Evolutionary conservation across 2,329 filamentous ascomycete species (phyloP).

Genomic region (Pleoardoris graminearum): DNA sequence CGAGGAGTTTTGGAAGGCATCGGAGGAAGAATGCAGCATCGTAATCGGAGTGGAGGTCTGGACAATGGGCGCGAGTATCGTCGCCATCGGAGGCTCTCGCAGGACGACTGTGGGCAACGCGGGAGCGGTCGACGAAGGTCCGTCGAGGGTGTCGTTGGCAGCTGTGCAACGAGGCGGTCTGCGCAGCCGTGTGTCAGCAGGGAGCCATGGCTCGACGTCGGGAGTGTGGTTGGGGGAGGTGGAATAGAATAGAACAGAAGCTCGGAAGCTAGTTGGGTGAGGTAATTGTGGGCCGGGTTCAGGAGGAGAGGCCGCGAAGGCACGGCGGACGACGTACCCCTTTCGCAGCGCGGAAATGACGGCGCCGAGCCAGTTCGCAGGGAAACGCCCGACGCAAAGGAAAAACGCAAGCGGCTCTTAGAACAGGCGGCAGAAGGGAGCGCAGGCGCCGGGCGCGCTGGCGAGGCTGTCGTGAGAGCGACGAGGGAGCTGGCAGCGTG

Average conservation of each 20-base stretch:
- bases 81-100: constrained; percentile 44
- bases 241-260: no score
- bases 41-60: constrained; percentile 53
- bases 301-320: constrained; percentile 20
- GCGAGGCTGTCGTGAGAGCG: constrained; percentile 42
- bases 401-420: constrained; percentile 40
- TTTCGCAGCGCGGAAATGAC: constrained; percentile 21
- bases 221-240: constrained; percentile 10
- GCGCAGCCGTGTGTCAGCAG: constrained; percentile 24
- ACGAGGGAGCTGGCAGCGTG: constrained; percentile 47
- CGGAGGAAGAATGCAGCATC: constrained; percentile 55
- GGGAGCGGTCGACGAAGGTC: constrained; percentile 22
- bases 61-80: constrained; percentile 54
- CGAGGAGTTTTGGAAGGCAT: constrained; percentile 50
- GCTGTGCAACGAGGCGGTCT: constrained; percentile 24
- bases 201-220: constrained; percentile 7
- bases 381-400: constrained; percentile 34
- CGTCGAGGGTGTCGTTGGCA: constrained; percentile 21
- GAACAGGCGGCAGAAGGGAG: constrained; percentile 44
- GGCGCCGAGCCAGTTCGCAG: constrained; percentile 21
- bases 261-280: constrained; percentile 14
- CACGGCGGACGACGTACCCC: constrained; percentile 31
- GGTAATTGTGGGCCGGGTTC: constrained; percentile 26
- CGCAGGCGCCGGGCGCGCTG: constrained; percentile 30
- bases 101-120: constrained; percentile 23